Evolutionary conservation across 306 rosid genomes (phyloP), one percentile per base, ranked within the genome.

Genomic region (Quercus rubra): DNA sequence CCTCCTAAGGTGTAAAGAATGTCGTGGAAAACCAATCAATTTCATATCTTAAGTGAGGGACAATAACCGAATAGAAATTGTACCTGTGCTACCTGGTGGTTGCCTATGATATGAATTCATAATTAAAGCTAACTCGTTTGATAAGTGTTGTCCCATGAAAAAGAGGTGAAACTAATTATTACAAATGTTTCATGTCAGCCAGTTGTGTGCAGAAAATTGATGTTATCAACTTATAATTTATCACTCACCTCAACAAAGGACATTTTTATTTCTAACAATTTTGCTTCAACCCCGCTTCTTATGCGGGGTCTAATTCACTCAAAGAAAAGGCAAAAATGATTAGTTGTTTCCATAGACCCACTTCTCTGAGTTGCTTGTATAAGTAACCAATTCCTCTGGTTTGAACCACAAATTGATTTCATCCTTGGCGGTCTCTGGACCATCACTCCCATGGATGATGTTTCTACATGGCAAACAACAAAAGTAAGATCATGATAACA

Each of bases 381-480:
- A 95, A 68, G 80, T 83, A 71, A 95, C 94, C 87, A 95, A 83
- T 81, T 95, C 98, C 55, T 90, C 91, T 76, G 97, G 92, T 83
- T 88, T 87, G 85, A 95, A 95, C 99, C 99, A 95, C 85, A 95
- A 79, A 19, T 78, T 85, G 57, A 95, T 95, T 82, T 95, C 99
- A 21, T 93, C 93, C 81, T 90, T 89, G 5, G 99, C 97, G 59
- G 98, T 95, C 85, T 93, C 93, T 3, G 93, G 99, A 55, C 93
- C 98, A 87, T 93, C 99, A 21, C 99, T 95, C 12, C 99, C 99
- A 80, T 93, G 99, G 80, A 95, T 95, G 89, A 95, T 91, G 70
- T 95, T 95, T 82, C 99, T 95, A 74, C 74, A 55, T 14, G 58
- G 83, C 77, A 77, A 49, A 75, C 69, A 75, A 18, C 43, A 10